Conservation (phyloP, 306 rosid species). For the Luffa acutangula region DNA sequence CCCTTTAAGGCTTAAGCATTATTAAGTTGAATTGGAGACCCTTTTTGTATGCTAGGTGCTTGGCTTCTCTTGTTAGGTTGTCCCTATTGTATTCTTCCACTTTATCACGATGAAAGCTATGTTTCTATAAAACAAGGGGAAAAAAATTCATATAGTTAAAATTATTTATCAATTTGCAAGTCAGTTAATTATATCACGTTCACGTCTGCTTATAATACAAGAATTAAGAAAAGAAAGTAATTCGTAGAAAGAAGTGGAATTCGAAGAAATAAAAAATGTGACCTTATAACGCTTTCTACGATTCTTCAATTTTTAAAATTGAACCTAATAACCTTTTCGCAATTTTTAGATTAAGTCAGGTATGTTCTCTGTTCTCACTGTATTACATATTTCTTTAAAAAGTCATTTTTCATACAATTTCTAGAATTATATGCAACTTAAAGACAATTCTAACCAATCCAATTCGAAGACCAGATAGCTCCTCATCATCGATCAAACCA, state of each 20-base stretch:
- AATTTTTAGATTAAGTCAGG: not conserved
- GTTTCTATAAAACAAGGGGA: not conserved
- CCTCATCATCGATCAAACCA: constrained; percentile 85
- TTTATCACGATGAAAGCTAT: not conserved
- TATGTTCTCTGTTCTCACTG: not conserved
- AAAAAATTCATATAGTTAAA: not conserved
- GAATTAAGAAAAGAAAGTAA: not conserved
- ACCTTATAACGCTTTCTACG: not conserved
- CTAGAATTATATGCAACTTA: not conserved
- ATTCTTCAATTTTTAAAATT: not conserved
- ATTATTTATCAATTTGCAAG: not conserved
- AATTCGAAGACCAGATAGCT: constrained; percentile 81
- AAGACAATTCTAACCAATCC: constrained; percentile 54
- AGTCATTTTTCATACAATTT: not conserved
- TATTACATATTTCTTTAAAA: not conserved
- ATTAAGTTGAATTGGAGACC: not conserved
- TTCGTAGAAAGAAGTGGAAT: not conserved
- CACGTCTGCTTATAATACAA: not conserved
- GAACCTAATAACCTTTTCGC: not conserved
- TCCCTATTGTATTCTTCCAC: not conserved
- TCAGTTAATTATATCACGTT: not conserved
- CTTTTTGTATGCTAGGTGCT: not conserved
- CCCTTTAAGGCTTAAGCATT: not conserved
- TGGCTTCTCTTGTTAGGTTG: not conserved
- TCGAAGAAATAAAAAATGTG: not conserved